phyloP scores from a whole-genome alignment of 1,284 basidiomycete species.

The Tetrapyrgos nigripes region DNA sequence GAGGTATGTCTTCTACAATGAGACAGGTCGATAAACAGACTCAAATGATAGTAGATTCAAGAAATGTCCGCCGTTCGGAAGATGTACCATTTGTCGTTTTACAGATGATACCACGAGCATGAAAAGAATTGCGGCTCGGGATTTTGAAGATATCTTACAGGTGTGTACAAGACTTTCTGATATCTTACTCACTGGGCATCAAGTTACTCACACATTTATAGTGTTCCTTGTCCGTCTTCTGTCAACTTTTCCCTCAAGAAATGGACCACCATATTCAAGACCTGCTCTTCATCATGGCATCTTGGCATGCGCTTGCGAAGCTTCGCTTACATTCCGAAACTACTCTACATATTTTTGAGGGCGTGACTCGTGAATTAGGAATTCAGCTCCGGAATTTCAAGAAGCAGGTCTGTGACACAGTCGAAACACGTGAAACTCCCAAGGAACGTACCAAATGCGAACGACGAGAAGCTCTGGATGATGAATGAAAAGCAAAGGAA shows the following conservation, averaged over 20 bases:
- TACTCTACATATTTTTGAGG: too few relatives aligned
- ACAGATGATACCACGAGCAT: conserved; percentile 32
- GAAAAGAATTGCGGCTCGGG: conserved; percentile 36
- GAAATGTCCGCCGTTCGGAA: conserved; percentile 28
- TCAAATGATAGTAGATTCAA: conserved; percentile 27
- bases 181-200: background rate
- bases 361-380: too few relatives aligned
- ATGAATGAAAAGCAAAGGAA: background rate
- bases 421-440: conserved; percentile 12
- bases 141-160: conserved; percentile 40
- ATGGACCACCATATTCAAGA: too few relatives aligned
- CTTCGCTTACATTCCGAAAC: too few relatives aligned
- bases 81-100: conserved; percentile 33
- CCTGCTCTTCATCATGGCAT: too few relatives aligned
- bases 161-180: conserved; percentile 8
- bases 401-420: conserved; percentile 4
- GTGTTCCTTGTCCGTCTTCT: background rate
- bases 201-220: conserved; percentile 8
- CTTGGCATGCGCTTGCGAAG: too few relatives aligned
- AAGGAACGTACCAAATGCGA: conserved; percentile 29
- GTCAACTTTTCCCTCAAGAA: too few relatives aligned
- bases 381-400: background rate
- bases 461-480: background rate
- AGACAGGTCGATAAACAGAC: background rate
- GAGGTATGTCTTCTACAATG: conserved; percentile 9